A percentile compares a stretch with the other conserved stretches of the same genome.
These are phyloP conservation scores for Asparagopsis taxiformis DNA, from an alignment of 31 red algal genomes.

Conservation along the genomic window DNA sequence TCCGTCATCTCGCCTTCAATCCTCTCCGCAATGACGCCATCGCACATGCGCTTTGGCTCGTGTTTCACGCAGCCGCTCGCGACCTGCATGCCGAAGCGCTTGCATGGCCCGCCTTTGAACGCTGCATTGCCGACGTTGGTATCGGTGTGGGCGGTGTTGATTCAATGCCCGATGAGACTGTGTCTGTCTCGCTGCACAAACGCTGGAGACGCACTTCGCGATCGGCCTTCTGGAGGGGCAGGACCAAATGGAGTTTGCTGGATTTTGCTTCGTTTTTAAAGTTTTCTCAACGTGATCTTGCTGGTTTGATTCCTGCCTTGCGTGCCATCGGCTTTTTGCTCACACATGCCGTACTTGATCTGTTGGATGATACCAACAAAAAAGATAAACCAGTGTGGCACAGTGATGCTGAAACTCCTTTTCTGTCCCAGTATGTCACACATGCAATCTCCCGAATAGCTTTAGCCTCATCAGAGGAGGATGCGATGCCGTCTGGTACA, in stretches of 20 bases:
- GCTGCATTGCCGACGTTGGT: constrained; percentile 10
- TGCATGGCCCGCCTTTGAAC: no score
- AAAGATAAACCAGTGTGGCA: neutral
- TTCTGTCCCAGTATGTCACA: neutral
- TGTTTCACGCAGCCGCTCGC: no score
- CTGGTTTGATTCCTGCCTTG: constrained; percentile 8
- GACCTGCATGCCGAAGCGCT: no score
- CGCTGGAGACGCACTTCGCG: neutral
- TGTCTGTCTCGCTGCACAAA: constrained; percentile 10
- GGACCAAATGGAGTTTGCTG: no score
- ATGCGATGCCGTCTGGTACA: no score
- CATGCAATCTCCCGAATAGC: no score
- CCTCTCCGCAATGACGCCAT: no score
- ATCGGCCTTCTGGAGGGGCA: neutral
- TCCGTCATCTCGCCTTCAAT: no score
- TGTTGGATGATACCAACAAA: neutral
- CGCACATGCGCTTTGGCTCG: no score
- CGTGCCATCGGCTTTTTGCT: constrained; percentile 22
- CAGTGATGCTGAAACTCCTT: neutral
- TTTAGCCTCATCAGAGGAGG: no score
- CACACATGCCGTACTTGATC: constrained; percentile 11
- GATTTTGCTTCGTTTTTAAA: constrained; percentile 2
- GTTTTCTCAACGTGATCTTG: constrained; percentile 2
- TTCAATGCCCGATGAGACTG: constrained; percentile 14
- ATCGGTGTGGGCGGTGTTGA: constrained; percentile 13